phyloP scores from a whole-genome alignment of 2,329 filamentous ascomycete species.

The Colletotrichum graminicola region DNA sequence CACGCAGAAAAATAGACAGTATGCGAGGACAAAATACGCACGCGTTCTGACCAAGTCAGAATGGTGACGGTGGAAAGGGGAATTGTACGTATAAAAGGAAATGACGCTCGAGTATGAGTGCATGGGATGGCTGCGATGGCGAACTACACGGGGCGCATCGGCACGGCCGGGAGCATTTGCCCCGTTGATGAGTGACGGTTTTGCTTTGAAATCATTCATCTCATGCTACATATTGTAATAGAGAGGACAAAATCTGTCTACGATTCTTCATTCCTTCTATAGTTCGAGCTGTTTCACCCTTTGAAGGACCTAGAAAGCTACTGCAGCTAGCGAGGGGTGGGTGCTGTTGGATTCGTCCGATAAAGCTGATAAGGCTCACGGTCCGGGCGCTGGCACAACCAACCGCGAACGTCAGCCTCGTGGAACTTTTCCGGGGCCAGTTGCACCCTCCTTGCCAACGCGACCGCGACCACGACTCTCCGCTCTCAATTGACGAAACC shows the following conservation, averaged over 20 bases:
- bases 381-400: constrained; percentile 33
- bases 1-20: constrained; percentile 34
- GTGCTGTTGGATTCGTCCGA: constrained; percentile 13
- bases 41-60: constrained; percentile 18
- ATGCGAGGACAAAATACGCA: constrained; percentile 21
- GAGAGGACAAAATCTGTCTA: constrained; percentile 28
- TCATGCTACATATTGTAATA: constrained; percentile 41
- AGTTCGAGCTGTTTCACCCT: neutral
- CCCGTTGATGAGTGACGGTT: constrained; percentile 35
- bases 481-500: constrained; percentile 12
- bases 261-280: constrained; percentile 1
- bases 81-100: constrained; percentile 36
- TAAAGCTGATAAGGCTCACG: constrained; percentile 37
- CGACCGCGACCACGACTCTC: constrained; percentile 32
- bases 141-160: constrained; percentile 36
- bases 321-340: neutral
- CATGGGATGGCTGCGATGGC: constrained; percentile 35
- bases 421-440: constrained; percentile 40
- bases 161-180: constrained; percentile 28
- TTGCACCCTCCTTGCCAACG: constrained; percentile 33
- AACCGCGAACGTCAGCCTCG: constrained; percentile 40
- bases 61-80: constrained; percentile 27
- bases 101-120: constrained; percentile 30
- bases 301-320: neutral
- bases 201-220: constrained; percentile 38